Base-by-base conservation (phyloP, 192 early-diverging fungal species). In the Podila epicladia region DNA sequence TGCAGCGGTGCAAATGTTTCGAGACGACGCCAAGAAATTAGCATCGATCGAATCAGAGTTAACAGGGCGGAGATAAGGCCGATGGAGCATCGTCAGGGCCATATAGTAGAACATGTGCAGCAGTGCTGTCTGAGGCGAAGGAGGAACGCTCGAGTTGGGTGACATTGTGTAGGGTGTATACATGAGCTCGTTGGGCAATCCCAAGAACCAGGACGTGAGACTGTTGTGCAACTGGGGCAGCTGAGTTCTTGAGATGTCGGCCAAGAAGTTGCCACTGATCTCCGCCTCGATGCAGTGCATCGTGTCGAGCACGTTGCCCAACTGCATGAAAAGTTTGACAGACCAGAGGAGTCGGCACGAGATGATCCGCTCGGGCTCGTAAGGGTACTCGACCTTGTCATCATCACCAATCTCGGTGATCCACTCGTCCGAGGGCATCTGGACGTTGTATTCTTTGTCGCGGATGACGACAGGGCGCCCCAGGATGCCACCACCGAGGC, bases 31-130 rank as follows among this genome's bases (percentile, higher is more conserved):
- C 61, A 80, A 69, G 60, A 80, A 80, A 62, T 80, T 80, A 48
- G 77, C 41, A 29, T 80, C 77, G 58, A 80, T 80, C 3, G 77
- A 65, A 1, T 71, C 65, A 13, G 77, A 75, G 41, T 74, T 77
- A 55, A 74, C 65, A 35, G 84, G 72, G 69, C 75, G 75, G 72
- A 82, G 77, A 32, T 87, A 90, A 2, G 89, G 85, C 32, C 87
- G 85, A 62, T 90, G 89, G 22, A 90, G 53, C 69, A 90, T 74
- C 26, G 86, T 90, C 26, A 90, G 59, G 20, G 78, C 74, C 1
- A 87, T 88, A 53, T 88, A 86, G 64, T 90, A 90, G 41, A 87
- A 69, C 78, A 87, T 86, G 58, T 90, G 89, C 65, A 85, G 68
- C 45, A 69, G 24, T 4, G 82, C 65, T 35, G 84, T 85, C 0